Evolutionary conservation across 2,329 filamentous ascomycete species (phyloP).

Genomic region (Hawksworthiomyces lignivorus): DNA sequence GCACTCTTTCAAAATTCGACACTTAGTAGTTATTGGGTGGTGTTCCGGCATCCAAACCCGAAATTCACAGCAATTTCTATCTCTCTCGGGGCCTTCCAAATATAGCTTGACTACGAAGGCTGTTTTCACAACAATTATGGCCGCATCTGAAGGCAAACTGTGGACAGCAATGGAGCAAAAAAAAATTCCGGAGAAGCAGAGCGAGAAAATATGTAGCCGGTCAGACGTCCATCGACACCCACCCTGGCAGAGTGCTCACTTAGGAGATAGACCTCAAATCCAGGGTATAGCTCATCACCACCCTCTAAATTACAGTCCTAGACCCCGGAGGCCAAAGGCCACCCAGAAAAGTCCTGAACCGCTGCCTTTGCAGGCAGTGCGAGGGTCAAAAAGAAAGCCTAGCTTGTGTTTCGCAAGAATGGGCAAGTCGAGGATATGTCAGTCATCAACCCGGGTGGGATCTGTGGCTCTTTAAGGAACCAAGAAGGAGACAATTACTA

Average conservation of each 20-base stretch:
- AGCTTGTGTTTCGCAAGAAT: slow-evolving; percentile 27
- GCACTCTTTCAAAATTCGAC: no score
- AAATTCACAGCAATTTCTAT: no score
- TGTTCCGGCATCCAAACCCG: no score
- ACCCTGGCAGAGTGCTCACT: slow-evolving; percentile 65
- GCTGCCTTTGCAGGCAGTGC: slow-evolving; percentile 55
- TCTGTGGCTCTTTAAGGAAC: slow-evolving; percentile 90
- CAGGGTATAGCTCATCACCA: slow-evolving; percentile 92
- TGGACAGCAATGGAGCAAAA: slow-evolving; percentile 48
- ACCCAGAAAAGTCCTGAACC: slow-evolving; percentile 25
- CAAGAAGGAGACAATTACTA: slow-evolving; percentile 92
- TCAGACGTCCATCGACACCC: slow-evolving; percentile 87
- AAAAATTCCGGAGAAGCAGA: slow-evolving; percentile 46
- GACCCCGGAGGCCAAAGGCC: slow-evolving; percentile 12
- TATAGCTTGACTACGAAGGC: no score
- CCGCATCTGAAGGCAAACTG: slow-evolving; percentile 38
- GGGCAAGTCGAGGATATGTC: slow-evolving; percentile 61
- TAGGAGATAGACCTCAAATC: slow-evolving; percentile 49
- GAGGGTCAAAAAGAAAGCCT: slow-evolving; percentile 68
- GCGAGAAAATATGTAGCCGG: slow-evolving; percentile 52
- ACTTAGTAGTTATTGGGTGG: no score
- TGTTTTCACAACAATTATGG: no score
- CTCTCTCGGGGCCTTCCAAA: no score
- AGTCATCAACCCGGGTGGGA: slow-evolving; percentile 92
- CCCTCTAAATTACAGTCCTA: slow-evolving; percentile 65